Percentiles rank a stretch among this genome's conserved stretches.
These are phyloP conservation scores for Colletotrichum eremochloae DNA, from an alignment of 2,329 filamentous ascomycete genomes.

Conservation along the genomic window DNA sequence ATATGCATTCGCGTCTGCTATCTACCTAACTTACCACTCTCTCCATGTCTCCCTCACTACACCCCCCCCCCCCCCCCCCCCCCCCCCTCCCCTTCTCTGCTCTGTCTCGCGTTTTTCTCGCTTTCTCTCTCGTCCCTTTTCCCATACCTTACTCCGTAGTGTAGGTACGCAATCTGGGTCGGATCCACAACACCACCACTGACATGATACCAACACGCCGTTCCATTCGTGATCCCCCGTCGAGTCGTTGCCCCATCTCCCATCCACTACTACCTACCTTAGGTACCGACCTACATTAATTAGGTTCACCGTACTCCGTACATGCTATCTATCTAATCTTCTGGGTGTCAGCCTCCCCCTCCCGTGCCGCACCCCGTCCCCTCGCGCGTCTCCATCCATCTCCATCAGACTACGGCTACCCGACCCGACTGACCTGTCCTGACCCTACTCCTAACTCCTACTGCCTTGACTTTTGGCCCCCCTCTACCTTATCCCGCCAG, in stretches of 20 bases:
- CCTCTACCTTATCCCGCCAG: slow-evolving; percentile 8
- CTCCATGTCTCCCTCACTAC: neutral
- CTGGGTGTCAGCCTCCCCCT: slow-evolving; percentile 16
- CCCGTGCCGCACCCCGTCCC: slow-evolving; percentile 9
- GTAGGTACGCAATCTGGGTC: neutral
- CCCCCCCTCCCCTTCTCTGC: neutral
- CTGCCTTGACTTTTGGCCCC: slow-evolving; percentile 8
- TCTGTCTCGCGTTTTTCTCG: neutral
- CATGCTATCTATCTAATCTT: neutral
- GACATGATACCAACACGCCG: slow-evolving; percentile 13
- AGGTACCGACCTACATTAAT: neutral
- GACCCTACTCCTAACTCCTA: neutral
- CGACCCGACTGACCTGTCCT: neutral
- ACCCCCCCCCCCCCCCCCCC: neutral
- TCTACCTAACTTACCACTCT: neutral
- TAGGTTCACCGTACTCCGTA: neutral
- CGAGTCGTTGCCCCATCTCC: slow-evolving; percentile 18
- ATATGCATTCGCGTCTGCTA: slow-evolving; percentile 11
- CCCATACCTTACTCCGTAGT: neutral
- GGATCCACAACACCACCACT: slow-evolving; percentile 1
- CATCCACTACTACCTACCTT: neutral
- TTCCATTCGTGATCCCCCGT: slow-evolving; percentile 20
- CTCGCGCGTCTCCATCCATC: slow-evolving; percentile 6
- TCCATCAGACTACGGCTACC: slow-evolving; percentile 12
- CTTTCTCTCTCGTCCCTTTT: slow-evolving; percentile 1